Base-by-base conservation (phyloP, 1,284 basidiomycete species). In the Puccinia sorghi region DNA sequence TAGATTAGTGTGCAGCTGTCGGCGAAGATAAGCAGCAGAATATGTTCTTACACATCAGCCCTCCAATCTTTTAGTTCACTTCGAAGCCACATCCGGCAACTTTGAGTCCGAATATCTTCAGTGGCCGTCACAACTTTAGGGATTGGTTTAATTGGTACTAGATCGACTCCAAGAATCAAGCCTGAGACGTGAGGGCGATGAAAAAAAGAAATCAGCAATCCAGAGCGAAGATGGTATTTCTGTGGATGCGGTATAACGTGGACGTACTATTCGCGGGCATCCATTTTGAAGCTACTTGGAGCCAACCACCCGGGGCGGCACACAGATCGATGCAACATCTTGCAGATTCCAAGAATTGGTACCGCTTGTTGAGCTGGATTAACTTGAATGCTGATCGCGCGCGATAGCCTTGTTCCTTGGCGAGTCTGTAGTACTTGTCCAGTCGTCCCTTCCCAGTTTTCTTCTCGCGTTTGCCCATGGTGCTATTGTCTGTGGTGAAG, bases 321-420 rank as follows among this genome's bases (percentile, higher is more conserved):
- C 97, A 99, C 72, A 99, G 88, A 89, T 99, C 97, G 84, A 99
- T 97, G 79, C 91, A 93, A 85, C 96, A 98, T 89, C 91, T 89
- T 43, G 97, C 91, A 70, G 89, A 88, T 84, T 96, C 93, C 56
- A 99, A 88, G 83, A 99, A 92, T 54, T 91, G 89, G 86, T 92
- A 99, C 86, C 98, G 98, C 85, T 97, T 96, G 88, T 99, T 99
- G 81, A 99, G 87, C 85, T 99, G 97, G 79, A 99, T 95, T 80
- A 99, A 90, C 87, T 99, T 99, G 91, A 99, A 99, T 3, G 97
- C 97, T 27, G 97, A 98, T 88, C 97, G 96, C 82, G 97, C 97
- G 81, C 97, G 92, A 85, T 96, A 99, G 80, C 97, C 97, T 87
- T 99, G 97, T 87, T 99, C 96, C 82, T 88, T 89, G 73, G 87